Conservation (phyloP, 1,139 yeast genomes). For the Debaryomyces udenii region DNA sequence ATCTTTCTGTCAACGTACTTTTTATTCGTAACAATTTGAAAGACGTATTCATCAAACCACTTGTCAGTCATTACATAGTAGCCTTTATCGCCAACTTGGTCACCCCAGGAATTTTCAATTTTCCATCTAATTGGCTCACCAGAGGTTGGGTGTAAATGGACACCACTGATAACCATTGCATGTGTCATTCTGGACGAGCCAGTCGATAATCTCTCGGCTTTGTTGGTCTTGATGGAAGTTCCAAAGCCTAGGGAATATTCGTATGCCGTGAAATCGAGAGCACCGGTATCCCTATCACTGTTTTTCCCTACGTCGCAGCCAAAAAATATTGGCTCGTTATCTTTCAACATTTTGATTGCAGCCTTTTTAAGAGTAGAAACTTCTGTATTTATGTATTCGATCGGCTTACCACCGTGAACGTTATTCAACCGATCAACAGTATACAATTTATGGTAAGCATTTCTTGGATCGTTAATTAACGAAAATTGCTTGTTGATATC, state of each 20-base stretch:
- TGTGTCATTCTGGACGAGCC: slow-evolving; percentile 75
- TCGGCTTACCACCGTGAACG: slow-evolving; percentile 65
- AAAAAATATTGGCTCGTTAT: slow-evolving; percentile 77
- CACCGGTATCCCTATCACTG: slow-evolving; percentile 59
- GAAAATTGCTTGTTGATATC: slow-evolving; percentile 63
- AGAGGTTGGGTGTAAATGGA: slow-evolving; percentile 49
- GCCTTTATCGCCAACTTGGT: slow-evolving; percentile 72
- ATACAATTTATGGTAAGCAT: slow-evolving; percentile 60
- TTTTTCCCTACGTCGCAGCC: slow-evolving; percentile 86
- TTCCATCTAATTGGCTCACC: slow-evolving; percentile 70
- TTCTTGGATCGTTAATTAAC: slow-evolving; percentile 79
- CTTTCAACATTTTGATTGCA: slow-evolving; percentile 67
- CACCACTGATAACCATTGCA: slow-evolving; percentile 81
- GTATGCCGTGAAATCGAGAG: slow-evolving; percentile 71
- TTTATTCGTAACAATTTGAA: slow-evolving; percentile 73
- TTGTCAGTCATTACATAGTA: slow-evolving; percentile 79
- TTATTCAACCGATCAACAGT: slow-evolving; percentile 76
- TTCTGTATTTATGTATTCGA: slow-evolving; percentile 69
- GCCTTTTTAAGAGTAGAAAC: slow-evolving; percentile 58
- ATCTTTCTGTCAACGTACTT: slow-evolving; percentile 50
- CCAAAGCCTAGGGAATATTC: slow-evolving; percentile 69
- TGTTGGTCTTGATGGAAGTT: slow-evolving; percentile 48
- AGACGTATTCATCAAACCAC: slow-evolving; percentile 81
- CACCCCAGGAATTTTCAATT: slow-evolving; percentile 89
- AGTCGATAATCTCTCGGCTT: slow-evolving; percentile 58